phyloP scores from a whole-genome alignment of 805 yeast species.

The Zygotorulaspora danielsina region DNA sequence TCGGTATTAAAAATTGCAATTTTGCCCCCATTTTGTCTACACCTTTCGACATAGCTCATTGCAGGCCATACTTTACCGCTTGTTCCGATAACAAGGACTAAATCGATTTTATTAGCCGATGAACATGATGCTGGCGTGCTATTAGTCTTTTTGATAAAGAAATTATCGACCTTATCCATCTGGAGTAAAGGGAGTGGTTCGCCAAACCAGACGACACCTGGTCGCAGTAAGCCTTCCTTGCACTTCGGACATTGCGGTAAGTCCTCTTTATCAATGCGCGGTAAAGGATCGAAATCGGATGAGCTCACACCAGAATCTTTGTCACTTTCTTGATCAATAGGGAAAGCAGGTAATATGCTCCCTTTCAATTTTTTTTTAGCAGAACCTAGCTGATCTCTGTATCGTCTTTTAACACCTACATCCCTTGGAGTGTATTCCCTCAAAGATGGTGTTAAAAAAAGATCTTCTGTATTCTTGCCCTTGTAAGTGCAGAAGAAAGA shows the following conservation, averaged over 20 bases:
- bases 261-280: slow-evolving; percentile 45
- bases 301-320: slow-evolving; percentile 24
- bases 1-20: slow-evolving; percentile 82
- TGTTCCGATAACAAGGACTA: slow-evolving; percentile 80
- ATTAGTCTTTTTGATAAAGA: slow-evolving; percentile 37
- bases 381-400: slow-evolving; percentile 9
- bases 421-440: slow-evolving; percentile 30
- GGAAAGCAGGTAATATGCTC: background rate
- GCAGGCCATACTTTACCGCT: slow-evolving; percentile 89
- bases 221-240: slow-evolving; percentile 61
- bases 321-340: slow-evolving; percentile 3
- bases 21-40: slow-evolving; percentile 66
- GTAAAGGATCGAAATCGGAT: slow-evolving; percentile 47
- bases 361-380: slow-evolving; percentile 10
- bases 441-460: slow-evolving; percentile 58
- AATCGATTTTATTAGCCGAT: slow-evolving; percentile 46
- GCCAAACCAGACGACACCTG: slow-evolving; percentile 96
- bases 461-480: slow-evolving; percentile 47
- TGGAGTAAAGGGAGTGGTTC: slow-evolving; percentile 67
- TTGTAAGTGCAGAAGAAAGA: slow-evolving; percentile 64
- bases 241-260: slow-evolving; percentile 80
- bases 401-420: slow-evolving; percentile 7
- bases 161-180: slow-evolving; percentile 67
- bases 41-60: slow-evolving; percentile 81
- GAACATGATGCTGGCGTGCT: slow-evolving; percentile 29